phyloP scores from a whole-genome alignment of 2,329 filamentous ascomycete species.

The Alternaria tenuissima region DNA sequence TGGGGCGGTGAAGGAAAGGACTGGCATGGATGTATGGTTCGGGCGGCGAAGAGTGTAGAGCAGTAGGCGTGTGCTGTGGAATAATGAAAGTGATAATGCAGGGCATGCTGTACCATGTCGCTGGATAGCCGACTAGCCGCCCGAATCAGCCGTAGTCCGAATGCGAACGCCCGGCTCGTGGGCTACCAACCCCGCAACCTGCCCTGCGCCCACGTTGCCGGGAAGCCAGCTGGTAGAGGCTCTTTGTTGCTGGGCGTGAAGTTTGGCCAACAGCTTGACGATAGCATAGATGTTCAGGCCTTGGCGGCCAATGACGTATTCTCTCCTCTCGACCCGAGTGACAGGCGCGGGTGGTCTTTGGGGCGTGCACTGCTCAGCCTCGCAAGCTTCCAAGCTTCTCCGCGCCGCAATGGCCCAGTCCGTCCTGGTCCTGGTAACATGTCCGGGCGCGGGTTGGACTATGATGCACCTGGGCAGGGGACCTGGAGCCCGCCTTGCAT shows the following conservation, averaged over 20 bases:
- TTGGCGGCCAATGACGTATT: conserved; percentile 3
- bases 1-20: conserved; percentile 43
- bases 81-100: not conserved
- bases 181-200: not conserved
- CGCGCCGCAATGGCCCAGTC: conserved; percentile 14
- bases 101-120: conserved; percentile 1
- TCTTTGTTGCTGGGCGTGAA: not conserved
- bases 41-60: conserved; percentile 6
- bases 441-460: conserved; percentile 11
- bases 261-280: not conserved
- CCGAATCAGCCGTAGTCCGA: conserved; percentile 6
- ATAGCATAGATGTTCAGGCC: not conserved
- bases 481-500: conserved; percentile 8
- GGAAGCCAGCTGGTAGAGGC: conserved; percentile 7
- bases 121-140: conserved; percentile 14
- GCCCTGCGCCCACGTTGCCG: conserved; percentile 10
- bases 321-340: not conserved
- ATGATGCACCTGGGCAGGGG: conserved; percentile 15
- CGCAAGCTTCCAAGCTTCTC: not conserved
- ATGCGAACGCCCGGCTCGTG: conserved; percentile 8
- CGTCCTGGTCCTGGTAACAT: conserved; percentile 10
- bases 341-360: not conserved
- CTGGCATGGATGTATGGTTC: conserved; percentile 43
- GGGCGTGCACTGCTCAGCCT: conserved; percentile 1
- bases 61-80: not conserved